Base-by-base conservation (phyloP, 1,284 basidiomycete species). In the Mycena citricolor region DNA sequence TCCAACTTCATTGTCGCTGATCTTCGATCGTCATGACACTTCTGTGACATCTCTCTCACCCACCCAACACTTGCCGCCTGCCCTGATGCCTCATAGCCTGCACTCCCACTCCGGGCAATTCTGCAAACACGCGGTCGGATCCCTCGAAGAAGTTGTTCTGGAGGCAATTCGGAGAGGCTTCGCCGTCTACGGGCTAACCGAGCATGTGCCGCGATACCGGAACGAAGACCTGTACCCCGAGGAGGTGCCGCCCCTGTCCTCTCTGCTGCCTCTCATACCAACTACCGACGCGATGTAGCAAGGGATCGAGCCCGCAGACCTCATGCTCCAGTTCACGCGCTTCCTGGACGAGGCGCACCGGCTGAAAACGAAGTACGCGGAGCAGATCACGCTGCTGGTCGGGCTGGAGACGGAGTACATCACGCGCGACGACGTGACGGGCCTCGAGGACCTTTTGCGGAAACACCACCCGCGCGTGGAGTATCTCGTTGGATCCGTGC, bases 101-200 rank as follows among this genome's bases (percentile, higher is more conserved):
- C 95, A 97, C 67, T 95, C 92, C 8, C 94, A 98, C 62, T 97
- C 94, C 6, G 95, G 95, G 23, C 86, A 97, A 61, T 99, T 97
- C 69, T 98, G 95, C 73, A 86, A 82, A 52, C 97, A 99, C 63
- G 95, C 93, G 7, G 62, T 65, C 3, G 85, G 87, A 5, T 73
- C 74, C 1, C 75, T 99, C 17, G 83, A 93, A 52, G 79, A 89
- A 2, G 86, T 94, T 12, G 84, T 97, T 1, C 61, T 71, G 5
- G 83, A 86, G 54, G 94, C 97, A 8, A 83, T 92, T 43, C 60
- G 68, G 3, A 77, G 86, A 61, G 81, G 85, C 0, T 99, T 98
- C 63, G 71, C 77, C 45, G 73, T 88, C 1, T 98, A 87, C 60
- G 92, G 94, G 4, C 71, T 99, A 45, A 90, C 85, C n/a, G 95